Evolutionary conservation across 176 grass and related monocot species (phyloP), one percentile per base, ranked within the genome.

Genomic region (Aegilops tauschii): DNA sequence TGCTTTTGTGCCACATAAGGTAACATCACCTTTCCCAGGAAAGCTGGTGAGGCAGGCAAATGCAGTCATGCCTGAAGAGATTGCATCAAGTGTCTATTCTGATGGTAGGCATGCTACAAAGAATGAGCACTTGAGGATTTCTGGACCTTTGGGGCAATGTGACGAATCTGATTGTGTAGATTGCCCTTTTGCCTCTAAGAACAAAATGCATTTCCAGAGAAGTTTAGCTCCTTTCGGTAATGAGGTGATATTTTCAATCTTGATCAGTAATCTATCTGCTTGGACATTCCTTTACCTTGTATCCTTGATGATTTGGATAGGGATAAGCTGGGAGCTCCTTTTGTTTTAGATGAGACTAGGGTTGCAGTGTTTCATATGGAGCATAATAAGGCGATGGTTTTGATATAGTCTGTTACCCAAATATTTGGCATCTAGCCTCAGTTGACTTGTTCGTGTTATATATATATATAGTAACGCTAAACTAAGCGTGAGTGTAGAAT

Each of bases 161-260:
- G 90, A 98, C 39, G 81, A 98, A 67, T 88, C 93, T 36, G 95
- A 98, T 40, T 98, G 95, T 76, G 79, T 90, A 5, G 69, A 93
- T 73, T 98, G 93, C 64, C 89, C 91, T 74, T 69, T 71, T 62
- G 95, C 91, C 80, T 97, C 89, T 84, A 98, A 88, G 89, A 91
- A 90, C 12, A 93, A 81, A 86, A 86, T 28, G 56, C 78, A 78
- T 87, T 85, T 88, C 70, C 76, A 87, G 12, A 90, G 81, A 86
- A 50, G 44, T 50, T 70, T 65, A n/a, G 42, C 79, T 87, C 84
- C 87, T 78, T 50, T 86, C 44, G 93, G 93, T 68, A 92, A 69
- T 73, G 90, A 95, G 93, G 93, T 98, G 20, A 69, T 23, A 36
- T 82, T 82, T 64, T 59, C 65, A 68, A 36, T 71, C 66, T 14